These are phyloP conservation scores for Phoma herbarum DNA, from an alignment of 2,329 filamentous ascomycete species.

Conservation along the genomic window DNA sequence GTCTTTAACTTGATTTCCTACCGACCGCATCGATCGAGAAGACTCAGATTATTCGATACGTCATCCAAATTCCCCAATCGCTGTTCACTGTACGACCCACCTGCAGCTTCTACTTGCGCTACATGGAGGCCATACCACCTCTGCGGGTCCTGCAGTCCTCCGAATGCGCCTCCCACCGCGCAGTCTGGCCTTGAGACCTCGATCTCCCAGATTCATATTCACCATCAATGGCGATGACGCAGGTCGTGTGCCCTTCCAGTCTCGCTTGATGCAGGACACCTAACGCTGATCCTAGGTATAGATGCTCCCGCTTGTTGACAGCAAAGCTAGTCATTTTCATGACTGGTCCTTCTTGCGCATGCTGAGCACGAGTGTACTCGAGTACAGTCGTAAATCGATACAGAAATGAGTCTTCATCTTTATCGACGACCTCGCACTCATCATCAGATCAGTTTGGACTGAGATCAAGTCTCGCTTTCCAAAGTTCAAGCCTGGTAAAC, in stretches of 20 bases:
- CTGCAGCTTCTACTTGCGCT: not conserved
- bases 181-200: not conserved
- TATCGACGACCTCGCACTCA: not conserved
- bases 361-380: not conserved
- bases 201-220: not conserved
- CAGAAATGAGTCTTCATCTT: not conserved
- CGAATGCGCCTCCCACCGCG: not conserved
- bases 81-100: no score
- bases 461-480: not conserved
- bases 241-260: not conserved
- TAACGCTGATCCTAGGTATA: not conserved
- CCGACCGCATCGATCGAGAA: no score
- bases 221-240: not conserved
- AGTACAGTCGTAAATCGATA: not conserved
- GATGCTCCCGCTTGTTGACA: not conserved
- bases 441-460: not conserved
- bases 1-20: no score
- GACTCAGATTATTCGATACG: not conserved
- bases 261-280: not conserved
- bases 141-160: not conserved
- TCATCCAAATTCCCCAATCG: not conserved
- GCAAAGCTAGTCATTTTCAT: not conserved
- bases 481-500: not conserved
- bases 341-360: not conserved
- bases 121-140: not conserved